phyloP scores from a whole-genome alignment of 2,329 filamentous ascomycete genomes.

The Xylaria sp. region DNA sequence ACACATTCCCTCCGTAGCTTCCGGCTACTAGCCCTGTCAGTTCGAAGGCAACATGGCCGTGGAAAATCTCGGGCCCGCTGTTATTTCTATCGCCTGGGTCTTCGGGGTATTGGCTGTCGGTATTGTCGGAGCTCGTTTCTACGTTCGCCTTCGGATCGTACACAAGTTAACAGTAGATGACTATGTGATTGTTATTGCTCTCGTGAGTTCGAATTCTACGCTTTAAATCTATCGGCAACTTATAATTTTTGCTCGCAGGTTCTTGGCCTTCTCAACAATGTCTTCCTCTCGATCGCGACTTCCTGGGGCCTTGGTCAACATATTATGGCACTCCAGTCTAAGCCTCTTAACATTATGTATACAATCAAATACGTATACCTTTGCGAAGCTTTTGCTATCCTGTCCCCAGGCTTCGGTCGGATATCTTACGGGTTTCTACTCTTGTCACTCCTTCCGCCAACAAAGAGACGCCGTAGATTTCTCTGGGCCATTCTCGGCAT shows the following conservation, averaged over 20 bases:
- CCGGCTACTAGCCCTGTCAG: background rate
- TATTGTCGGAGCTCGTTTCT: slow-evolving; percentile 5
- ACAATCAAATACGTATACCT: background rate
- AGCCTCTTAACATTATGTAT: background rate
- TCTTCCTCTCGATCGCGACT: background rate
- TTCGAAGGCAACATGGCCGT: background rate
- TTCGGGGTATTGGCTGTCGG: background rate
- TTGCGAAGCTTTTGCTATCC: background rate
- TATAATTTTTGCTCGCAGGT: background rate
- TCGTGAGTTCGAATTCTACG: background rate
- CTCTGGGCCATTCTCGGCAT: background rate
- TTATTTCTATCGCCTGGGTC: slow-evolving; percentile 6
- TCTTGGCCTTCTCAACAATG: background rate
- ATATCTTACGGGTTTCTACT: slow-evolving; percentile 7
- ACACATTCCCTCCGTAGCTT: background rate
- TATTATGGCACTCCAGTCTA: background rate
- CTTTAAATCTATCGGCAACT: background rate
- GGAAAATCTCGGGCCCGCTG: background rate
- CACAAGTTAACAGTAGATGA: background rate
- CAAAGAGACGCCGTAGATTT: background rate
- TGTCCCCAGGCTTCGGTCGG: background rate
- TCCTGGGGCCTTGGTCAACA: slow-evolving; percentile 10
- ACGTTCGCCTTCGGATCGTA: background rate
- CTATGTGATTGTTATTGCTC: background rate
- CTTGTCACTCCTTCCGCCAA: background rate